Evolutionary conservation across 805 yeast species (phyloP).

Genomic region (Metschnikowia gelsemii): DNA sequence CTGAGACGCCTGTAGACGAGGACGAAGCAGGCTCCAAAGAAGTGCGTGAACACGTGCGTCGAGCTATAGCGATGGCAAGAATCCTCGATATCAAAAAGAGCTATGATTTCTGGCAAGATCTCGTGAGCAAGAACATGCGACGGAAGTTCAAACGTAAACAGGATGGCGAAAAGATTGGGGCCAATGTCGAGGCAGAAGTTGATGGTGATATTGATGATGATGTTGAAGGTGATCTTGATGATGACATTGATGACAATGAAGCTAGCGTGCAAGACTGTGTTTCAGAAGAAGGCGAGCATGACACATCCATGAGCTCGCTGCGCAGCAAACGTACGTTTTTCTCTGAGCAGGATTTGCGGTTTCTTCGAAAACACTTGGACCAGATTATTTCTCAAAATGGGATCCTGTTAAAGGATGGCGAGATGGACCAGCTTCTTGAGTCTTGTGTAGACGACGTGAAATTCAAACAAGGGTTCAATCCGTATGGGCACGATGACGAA

Average conservation of each 20-base stretch:
- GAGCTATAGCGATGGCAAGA: conserved; percentile 14
- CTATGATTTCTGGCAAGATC: conserved; percentile 41
- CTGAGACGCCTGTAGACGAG: conserved; percentile 1
- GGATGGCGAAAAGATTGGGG: too few species aligned
- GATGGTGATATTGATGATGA: too few species aligned
- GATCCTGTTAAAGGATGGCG: conserved; percentile 11
- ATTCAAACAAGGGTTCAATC: conserved; percentile 15
- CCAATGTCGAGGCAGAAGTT: neutral
- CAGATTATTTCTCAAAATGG: conserved; percentile 10
- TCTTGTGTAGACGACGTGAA: conserved; percentile 9
- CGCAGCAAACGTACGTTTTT: conserved; percentile 5
- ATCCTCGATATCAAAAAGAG: conserved; percentile 27
- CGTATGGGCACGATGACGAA: conserved; percentile 40
- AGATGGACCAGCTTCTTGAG: conserved; percentile 14
- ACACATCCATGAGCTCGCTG: neutral
- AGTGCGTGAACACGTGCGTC: conserved; percentile 5
- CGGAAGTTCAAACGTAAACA: conserved; percentile 2
- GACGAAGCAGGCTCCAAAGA: too few species aligned
- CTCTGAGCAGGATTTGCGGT: conserved; percentile 12
- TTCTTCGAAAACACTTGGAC: conserved; percentile 12
- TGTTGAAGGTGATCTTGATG: neutral
- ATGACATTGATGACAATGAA: neutral
- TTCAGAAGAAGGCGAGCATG: neutral
- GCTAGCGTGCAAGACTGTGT: neutral
- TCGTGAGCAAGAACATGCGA: conserved; percentile 18